Evolutionary conservation across 768 basidiomycete species (phyloP), one percentile per base, ranked within the genome.

Genomic region (Leccinum longicurvipes): DNA sequence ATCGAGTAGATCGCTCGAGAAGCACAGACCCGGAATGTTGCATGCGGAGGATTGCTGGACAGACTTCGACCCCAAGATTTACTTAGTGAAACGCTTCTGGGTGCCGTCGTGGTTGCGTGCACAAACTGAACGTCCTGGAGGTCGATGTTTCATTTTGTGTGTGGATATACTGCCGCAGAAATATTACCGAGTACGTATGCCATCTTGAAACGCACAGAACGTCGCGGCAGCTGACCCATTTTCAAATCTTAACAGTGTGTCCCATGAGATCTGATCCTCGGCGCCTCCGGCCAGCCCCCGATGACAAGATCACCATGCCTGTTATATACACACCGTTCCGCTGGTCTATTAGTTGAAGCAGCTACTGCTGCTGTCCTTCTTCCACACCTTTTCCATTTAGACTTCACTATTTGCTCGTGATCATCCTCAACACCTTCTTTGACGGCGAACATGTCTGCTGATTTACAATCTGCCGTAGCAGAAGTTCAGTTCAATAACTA

Each of bases 401-500:
- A 5, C 4, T 9, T 39, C 10, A 39, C 9, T 9, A 10, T 19
- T 39, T 11, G n/a, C n/a, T 39, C n/a, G n/a, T 19, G n/a, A n/a
- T 19, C n/a, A 19, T 39, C n/a, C 36, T 39, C 36, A 19, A 39
- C n/a, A 6, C 15, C n/a, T 39, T 11, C n/a, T n/a, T n/a, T n/a
- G n/a, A n/a, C n/a, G 11, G 36, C n/a, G 6, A 39, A n/a, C 34
- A 36, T 39, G 36, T 39, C 42, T 45, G 58, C 62, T n/a, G 53
- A 50, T 27, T 21, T 55, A 29, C 39, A 32, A 15, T 50, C 57
- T 12, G 3, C 15, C 1, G 55, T 64, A 14, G 59, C 47, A 27
- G 15, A 4, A 0, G 9, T 63, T 41, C 55, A 47, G 23, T 19
- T 67, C 15, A 6, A 2, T 6, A 47, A 67, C 48, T 67, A 47